Conservation (phyloP, 2,329 filamentous ascomycete species). For the Aureobasidium sp. region DNA sequence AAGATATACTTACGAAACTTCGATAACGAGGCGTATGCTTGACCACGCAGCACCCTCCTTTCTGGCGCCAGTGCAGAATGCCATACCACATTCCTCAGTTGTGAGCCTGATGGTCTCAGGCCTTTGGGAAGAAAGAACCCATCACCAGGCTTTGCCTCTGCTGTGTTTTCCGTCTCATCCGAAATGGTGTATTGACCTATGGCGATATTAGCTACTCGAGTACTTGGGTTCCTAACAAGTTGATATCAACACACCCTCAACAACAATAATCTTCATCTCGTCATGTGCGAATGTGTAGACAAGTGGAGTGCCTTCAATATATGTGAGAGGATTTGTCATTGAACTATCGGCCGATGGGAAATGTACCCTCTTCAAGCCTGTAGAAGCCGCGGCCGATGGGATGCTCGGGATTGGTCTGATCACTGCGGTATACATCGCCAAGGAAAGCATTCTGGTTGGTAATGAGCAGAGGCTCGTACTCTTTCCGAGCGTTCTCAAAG, state of each 20-base stretch:
- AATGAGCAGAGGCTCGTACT: slow-evolving; percentile 56
- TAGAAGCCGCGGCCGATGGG: slow-evolving; percentile 58
- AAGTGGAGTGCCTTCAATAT: slow-evolving; percentile 45
- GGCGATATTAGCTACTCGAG: not conserved
- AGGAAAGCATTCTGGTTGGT: slow-evolving; percentile 60
- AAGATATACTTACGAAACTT: not conserved
- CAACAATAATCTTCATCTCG: slow-evolving; percentile 64
- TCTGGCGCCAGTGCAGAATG: slow-evolving; percentile 21
- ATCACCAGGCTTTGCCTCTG: slow-evolving; percentile 52
- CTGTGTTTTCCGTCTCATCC: slow-evolving; percentile 53
- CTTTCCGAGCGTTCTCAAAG: slow-evolving; percentile 48
- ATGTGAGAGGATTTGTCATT: not conserved
- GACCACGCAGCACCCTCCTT: slow-evolving; percentile 18
- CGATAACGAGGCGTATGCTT: too few relatives aligned
- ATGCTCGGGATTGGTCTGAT: slow-evolving; percentile 46
- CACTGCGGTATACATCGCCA: slow-evolving; percentile 49
- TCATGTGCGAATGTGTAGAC: slow-evolving; percentile 63
- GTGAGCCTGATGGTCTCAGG: slow-evolving; percentile 51
- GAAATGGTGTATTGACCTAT: slow-evolving; percentile 33
- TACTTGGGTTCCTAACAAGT: too few relatives aligned
- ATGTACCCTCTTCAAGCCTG: slow-evolving; percentile 50
- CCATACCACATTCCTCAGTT: slow-evolving; percentile 23
- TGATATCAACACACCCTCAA: slow-evolving; percentile 54
- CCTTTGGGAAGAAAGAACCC: slow-evolving; percentile 63
- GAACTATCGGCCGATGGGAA: not conserved